These are phyloP conservation scores for Piedraia hortae DNA, from an alignment of 2,329 filamentous ascomycete species.

Conservation along the genomic window DNA sequence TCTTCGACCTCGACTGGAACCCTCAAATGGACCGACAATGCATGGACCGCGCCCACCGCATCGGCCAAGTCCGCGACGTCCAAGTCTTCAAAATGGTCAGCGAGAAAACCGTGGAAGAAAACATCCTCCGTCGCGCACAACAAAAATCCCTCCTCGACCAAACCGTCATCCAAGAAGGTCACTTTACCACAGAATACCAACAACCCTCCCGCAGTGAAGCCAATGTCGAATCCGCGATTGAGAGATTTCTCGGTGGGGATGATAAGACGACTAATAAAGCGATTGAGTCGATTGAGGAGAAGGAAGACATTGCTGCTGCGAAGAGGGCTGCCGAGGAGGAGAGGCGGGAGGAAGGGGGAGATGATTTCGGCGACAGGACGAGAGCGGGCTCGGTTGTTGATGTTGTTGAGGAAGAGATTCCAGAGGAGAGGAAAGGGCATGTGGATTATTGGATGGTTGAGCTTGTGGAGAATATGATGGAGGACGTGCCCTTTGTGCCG, in stretches of 20 bases:
- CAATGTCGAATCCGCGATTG: slow-evolving; percentile 57
- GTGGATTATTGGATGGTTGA: slow-evolving; percentile 32
- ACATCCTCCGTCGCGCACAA: slow-evolving; percentile 84
- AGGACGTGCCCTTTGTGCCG: slow-evolving; percentile 10
- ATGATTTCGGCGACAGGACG: slow-evolving; percentile 39
- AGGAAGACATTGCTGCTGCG: slow-evolving; percentile 71
- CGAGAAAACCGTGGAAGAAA: slow-evolving; percentile 68
- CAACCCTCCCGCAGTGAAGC: slow-evolving; percentile 21
- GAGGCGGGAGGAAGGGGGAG: slow-evolving; percentile 62
- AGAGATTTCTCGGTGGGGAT: slow-evolving; percentile 46
- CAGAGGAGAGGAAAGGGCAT: slow-evolving; percentile 32
- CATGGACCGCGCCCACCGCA: slow-evolving; percentile 88
- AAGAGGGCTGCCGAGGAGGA: slow-evolving; percentile 67
- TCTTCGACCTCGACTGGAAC: slow-evolving; percentile 98
- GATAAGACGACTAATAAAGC: slow-evolving; percentile 37
- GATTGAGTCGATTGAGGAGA: slow-evolving; percentile 74
- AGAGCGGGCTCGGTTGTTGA: slow-evolving; percentile 20
- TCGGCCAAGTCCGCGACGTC: slow-evolving; percentile 89
- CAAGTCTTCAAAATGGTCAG: slow-evolving; percentile 57
- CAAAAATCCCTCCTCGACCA: slow-evolving; percentile 97
- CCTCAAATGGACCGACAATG: slow-evolving; percentile 99
- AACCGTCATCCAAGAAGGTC: slow-evolving; percentile 91
- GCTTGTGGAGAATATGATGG: slow-evolving; percentile 9
- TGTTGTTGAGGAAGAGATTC: slow-evolving; percentile 18
- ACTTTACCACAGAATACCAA: slow-evolving; percentile 77